Evolutionary conservation across 495 filamentous ascomycete species (phyloP).

Genomic region (Lentithecium fluviatile): DNA sequence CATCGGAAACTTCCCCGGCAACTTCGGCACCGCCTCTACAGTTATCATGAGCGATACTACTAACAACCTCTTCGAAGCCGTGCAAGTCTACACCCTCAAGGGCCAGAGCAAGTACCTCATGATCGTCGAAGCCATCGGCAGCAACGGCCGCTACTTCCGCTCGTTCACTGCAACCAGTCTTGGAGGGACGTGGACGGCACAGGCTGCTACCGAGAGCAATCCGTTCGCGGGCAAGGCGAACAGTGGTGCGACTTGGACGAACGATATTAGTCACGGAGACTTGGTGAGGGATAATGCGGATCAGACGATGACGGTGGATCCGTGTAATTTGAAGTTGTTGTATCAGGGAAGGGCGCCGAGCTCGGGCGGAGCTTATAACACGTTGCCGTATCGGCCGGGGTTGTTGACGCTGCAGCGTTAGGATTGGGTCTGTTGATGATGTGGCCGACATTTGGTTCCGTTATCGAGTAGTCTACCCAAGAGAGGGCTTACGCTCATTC

Average conservation of each 20-base stretch:
- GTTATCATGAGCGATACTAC: constrained; percentile 32
- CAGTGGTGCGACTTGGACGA: constrained; percentile 33
- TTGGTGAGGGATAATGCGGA: constrained; percentile 26
- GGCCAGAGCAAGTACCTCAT: constrained; percentile 36
- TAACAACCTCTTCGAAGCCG: constrained; percentile 37
- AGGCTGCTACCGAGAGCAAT: constrained; percentile 31
- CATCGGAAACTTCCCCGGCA: constrained; percentile 36
- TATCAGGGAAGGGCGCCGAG: constrained; percentile 36
- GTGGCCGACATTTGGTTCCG: no score
- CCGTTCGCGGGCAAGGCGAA: constrained; percentile 36
- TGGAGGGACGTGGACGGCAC: constrained; percentile 31
- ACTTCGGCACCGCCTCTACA: constrained; percentile 44
- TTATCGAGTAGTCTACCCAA: no score
- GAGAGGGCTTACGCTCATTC: no score
- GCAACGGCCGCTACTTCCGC: constrained; percentile 37
- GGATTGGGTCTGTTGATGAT: neutral
- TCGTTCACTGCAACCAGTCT: constrained; percentile 33
- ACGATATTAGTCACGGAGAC: constrained; percentile 39
- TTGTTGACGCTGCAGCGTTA: constrained; percentile 41
- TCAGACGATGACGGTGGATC: constrained; percentile 35
- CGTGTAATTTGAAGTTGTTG: constrained; percentile 37
- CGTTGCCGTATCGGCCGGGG: constrained; percentile 30
- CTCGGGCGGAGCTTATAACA: constrained; percentile 25
- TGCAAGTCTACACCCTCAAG: constrained; percentile 33
- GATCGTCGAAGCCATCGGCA: constrained; percentile 37